These are phyloP conservation scores for Pulveroboletus frians DNA, from an alignment of 768 basidiomycete species.

Conservation along the genomic window DNA sequence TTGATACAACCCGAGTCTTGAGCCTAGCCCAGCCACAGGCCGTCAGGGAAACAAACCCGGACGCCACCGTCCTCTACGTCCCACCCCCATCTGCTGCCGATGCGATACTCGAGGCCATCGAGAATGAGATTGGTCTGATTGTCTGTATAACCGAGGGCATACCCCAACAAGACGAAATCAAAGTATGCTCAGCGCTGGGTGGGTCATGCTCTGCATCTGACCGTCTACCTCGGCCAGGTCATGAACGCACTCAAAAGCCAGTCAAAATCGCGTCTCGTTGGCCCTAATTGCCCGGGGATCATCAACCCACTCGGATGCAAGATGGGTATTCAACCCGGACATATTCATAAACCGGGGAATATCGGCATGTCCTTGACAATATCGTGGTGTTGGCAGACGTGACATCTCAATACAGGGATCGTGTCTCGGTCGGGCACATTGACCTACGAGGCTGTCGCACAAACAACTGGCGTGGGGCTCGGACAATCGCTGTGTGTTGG, in stretches of 20 bases:
- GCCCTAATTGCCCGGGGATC: slow-evolving; percentile 98
- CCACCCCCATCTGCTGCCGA: slow-evolving; percentile 95
- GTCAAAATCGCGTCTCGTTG: slow-evolving; percentile 91
- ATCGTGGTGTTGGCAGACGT: background rate
- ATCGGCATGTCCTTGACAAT: slow-evolving; percentile 56
- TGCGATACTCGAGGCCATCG: slow-evolving; percentile 98
- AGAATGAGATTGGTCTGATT: slow-evolving; percentile 95
- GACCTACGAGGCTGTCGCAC: slow-evolving; percentile 98
- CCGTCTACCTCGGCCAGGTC: slow-evolving; percentile 45
- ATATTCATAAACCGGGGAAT: slow-evolving; percentile 94
- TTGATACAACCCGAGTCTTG: background rate
- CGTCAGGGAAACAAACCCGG: slow-evolving; percentile 78
- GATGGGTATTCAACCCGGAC: slow-evolving; percentile 98
- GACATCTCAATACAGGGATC: slow-evolving; percentile 51
- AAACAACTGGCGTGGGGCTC: slow-evolving; percentile 92
- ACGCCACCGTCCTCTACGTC: slow-evolving; percentile 95
- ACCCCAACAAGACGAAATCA: slow-evolving; percentile 95
- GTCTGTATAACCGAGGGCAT: slow-evolving; percentile 99
- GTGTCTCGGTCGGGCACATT: slow-evolving; percentile 94
- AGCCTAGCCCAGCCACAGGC: slow-evolving; percentile 48
- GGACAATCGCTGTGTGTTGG: slow-evolving; percentile 96
- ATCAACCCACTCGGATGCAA: slow-evolving; percentile 98
- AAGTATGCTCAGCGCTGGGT: slow-evolving; percentile 41
- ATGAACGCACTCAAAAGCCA: slow-evolving; percentile 92
- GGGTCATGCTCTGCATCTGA: slow-evolving; percentile 1